Evolutionary conservation across 1,284 basidiomycete genomes (phyloP).

Genomic region (Cryptococcus hybrid): DNA sequence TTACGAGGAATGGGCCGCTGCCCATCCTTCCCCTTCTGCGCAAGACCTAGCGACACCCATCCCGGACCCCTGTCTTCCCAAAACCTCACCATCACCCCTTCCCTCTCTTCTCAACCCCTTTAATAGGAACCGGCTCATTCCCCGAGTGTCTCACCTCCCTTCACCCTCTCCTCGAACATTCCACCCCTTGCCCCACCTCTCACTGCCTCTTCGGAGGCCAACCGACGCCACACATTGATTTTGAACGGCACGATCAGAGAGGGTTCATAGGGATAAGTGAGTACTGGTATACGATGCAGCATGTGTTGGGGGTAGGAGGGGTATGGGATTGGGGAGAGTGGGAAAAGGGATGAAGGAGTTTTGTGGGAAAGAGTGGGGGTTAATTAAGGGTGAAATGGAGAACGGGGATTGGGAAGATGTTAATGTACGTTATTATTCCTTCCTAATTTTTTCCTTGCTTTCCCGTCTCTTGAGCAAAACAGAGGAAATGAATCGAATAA

Average conservation of each 20-base stretch:
- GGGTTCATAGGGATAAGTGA: slow-evolving; percentile 98
- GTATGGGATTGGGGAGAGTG: slow-evolving; percentile 95
- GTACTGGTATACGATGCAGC: slow-evolving; percentile 95
- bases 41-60: slow-evolving; percentile 52
- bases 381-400: slow-evolving; percentile 69
- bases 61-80: slow-evolving; percentile 87
- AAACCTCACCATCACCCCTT: slow-evolving; percentile 60
- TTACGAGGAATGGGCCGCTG: slow-evolving; percentile 58
- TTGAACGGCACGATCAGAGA: slow-evolving; percentile 64
- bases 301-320: slow-evolving; percentile 91
- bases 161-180: slow-evolving; percentile 79
- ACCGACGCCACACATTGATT: slow-evolving; percentile 80
- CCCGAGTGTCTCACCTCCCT: slow-evolving; percentile 73
- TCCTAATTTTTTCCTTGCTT: too few species aligned
- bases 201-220: slow-evolving; percentile 98
- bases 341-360: slow-evolving; percentile 85
- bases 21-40: slow-evolving; percentile 5
- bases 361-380: slow-evolving; percentile 76
- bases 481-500: too few species aligned
- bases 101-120: slow-evolving; percentile 56
- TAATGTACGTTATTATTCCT: slow-evolving; percentile 38
- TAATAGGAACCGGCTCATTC: slow-evolving; percentile 91
- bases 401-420: slow-evolving; percentile 62
- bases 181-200: slow-evolving; percentile 73
- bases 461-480: too few species aligned